Evolutionary conservation across 2,329 filamentous ascomycete species (phyloP).

Genomic region (Cladophialophora immunda): DNA sequence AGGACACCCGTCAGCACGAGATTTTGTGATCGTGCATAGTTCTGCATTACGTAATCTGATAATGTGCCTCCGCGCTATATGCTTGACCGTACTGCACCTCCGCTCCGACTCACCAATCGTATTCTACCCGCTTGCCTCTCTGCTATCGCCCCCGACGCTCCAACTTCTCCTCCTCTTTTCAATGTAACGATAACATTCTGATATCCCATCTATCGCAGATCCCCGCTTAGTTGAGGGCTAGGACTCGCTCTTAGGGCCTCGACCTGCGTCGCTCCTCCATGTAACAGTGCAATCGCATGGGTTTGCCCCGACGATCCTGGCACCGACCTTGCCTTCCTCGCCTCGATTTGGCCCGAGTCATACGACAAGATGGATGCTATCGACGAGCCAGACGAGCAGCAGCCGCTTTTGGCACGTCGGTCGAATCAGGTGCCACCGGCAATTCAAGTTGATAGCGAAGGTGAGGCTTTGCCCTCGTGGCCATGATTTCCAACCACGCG

Average conservation of each 20-base stretch:
- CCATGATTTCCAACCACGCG: constrained; percentile 2
- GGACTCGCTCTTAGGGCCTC: constrained; percentile 7
- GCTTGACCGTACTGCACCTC: not conserved
- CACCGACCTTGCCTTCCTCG: not conserved
- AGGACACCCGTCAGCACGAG: not conserved
- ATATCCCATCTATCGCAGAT: constrained; percentile 21
- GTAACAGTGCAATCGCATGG: constrained; percentile 14
- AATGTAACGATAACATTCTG: constrained; percentile 29
- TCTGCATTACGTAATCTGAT: constrained; percentile 1
- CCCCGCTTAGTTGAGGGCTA: constrained; percentile 19
- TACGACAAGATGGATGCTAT: constrained; percentile 21
- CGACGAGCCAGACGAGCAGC: constrained; percentile 10
- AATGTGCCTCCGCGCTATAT: not conserved
- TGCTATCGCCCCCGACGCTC: constrained; percentile 4
- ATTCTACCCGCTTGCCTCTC: not conserved
- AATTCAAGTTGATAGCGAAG: constrained; percentile 18
- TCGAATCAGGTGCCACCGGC: constrained; percentile 3
- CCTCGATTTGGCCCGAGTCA: constrained; percentile 3
- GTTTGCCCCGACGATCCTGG: not conserved
- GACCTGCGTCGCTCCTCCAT: constrained; percentile 15
- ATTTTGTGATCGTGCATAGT: not conserved
- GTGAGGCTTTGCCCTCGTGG: constrained; percentile 15
- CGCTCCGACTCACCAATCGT: not conserved
- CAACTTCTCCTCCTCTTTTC: constrained; percentile 30
- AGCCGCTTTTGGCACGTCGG: constrained; percentile 11